Conservation (phyloP, 2,329 filamentous ascomycete genomes). For the Tolypocladium inflatum region DNA sequence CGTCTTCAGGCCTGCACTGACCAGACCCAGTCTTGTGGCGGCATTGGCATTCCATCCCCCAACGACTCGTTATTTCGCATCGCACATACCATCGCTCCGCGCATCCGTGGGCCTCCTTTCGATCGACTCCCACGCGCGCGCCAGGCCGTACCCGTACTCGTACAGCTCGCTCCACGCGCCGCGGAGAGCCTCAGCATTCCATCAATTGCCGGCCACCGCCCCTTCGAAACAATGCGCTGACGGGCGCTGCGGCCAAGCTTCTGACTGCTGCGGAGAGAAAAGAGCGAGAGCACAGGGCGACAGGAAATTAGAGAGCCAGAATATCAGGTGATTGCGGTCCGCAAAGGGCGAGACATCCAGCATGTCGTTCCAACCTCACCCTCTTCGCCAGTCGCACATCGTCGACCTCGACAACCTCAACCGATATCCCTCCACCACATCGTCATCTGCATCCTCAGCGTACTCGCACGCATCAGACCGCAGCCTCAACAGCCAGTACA, state of each 20-base stretch:
- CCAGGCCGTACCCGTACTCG: too few relatives aligned
- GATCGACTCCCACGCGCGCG: neutral
- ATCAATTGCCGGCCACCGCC: constrained; percentile 7
- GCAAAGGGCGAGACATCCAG: constrained; percentile 14
- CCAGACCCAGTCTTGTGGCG: neutral
- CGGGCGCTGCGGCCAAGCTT: constrained; percentile 10
- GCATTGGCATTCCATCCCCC: constrained; percentile 1
- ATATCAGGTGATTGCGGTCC: constrained; percentile 6
- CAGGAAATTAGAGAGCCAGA: neutral
- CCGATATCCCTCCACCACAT: constrained; percentile 60
- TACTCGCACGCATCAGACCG: constrained; percentile 53
- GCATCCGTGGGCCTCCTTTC: neutral
- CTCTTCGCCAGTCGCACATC: constrained; percentile 47
- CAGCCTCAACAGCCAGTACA: constrained; percentile 53
- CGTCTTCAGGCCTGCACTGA: neutral
- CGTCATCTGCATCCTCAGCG: constrained; percentile 60
- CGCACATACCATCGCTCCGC: neutral
- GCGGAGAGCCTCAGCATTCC: constrained; percentile 6
- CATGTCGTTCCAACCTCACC: constrained; percentile 50
- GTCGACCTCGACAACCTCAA: constrained; percentile 36
- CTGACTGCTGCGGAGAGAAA: constrained; percentile 1
- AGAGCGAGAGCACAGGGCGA: constrained; percentile 1
- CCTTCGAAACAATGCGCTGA: constrained; percentile 22
- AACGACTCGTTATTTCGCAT: neutral
- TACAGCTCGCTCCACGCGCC: constrained; percentile 7